phyloP scores from a whole-genome alignment of 306 rosid genomes.

The Quercus robur region DNA sequence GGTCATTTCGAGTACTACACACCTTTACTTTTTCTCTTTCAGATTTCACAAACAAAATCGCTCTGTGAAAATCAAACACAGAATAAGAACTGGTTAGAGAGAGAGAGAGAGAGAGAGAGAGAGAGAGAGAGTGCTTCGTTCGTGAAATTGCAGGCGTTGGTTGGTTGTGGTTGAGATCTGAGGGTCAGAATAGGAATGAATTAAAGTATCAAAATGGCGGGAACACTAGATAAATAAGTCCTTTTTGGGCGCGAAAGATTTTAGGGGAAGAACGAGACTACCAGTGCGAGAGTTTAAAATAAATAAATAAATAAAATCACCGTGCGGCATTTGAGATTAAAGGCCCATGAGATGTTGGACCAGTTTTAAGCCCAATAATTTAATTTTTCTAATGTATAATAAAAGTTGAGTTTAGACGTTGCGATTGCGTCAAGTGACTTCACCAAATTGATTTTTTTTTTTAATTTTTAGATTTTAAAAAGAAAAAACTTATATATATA shows the following conservation, averaged over 20 bases:
- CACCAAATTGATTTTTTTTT: too few relatives aligned
- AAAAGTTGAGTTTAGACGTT: accelerated
- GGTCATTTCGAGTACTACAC: conserved; percentile 19
- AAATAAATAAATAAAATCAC: too few relatives aligned
- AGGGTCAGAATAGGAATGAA: background rate
- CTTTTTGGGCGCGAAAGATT: background rate
- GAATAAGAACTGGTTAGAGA: too few relatives aligned
- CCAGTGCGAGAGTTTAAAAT: too few relatives aligned
- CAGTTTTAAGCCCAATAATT: too few relatives aligned
- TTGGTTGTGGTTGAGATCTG: background rate
- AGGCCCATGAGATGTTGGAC: too few relatives aligned
- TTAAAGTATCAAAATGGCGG: background rate
- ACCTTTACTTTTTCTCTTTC: background rate
- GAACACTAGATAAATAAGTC: background rate
- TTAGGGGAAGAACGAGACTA: too few relatives aligned
- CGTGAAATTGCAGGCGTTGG: background rate
- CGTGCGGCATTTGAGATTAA: too few relatives aligned
- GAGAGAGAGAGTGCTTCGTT: background rate
- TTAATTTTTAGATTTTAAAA: too few relatives aligned
- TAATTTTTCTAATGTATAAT: too few relatives aligned
- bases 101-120: too few relatives aligned
- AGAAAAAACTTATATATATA: too few relatives aligned
- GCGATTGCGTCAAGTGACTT: accelerated
- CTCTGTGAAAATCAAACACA: background rate
- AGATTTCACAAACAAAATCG: background rate